Conservation (phyloP, 1,139 yeast species). For the Debaryomyces robertsiae region DNA sequence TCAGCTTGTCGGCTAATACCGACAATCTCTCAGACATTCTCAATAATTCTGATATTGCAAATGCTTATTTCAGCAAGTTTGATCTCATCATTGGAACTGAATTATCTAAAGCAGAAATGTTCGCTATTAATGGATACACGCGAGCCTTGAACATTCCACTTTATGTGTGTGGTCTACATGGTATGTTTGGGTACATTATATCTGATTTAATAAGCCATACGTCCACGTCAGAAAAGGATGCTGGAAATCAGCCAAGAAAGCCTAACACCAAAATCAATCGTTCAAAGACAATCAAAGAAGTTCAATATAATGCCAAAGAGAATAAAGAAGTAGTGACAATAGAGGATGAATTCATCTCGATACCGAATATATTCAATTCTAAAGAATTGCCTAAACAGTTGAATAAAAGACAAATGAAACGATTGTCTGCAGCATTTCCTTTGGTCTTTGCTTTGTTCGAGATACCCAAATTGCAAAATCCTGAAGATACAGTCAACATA, state of each 20-base stretch:
- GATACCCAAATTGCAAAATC: slow-evolving; percentile 28
- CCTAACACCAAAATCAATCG: slow-evolving; percentile 48
- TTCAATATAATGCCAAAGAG: slow-evolving; percentile 32
- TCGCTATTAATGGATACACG: slow-evolving; percentile 52
- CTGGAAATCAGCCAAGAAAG: slow-evolving; percentile 55
- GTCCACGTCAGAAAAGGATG: slow-evolving; percentile 41
- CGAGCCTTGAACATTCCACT: slow-evolving; percentile 63
- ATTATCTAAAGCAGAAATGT: slow-evolving; percentile 43
- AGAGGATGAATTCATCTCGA: slow-evolving; percentile 51
- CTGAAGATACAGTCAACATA: slow-evolving; percentile 33
- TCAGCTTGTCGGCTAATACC: slow-evolving; percentile 50
- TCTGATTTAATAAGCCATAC: slow-evolving; percentile 73
- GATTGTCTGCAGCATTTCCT: slow-evolving; percentile 64
- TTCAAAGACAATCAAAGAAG: slow-evolving; percentile 54
- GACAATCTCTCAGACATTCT: slow-evolving; percentile 29
- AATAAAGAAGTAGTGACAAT: slow-evolving; percentile 57
- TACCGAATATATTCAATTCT: slow-evolving; percentile 35
- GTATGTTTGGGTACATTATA: slow-evolving; percentile 80
- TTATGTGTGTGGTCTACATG: slow-evolving; percentile 71
- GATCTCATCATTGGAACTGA: slow-evolving; percentile 81
- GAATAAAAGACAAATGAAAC: slow-evolving; percentile 57
- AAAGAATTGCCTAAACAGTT: slow-evolving; percentile 46
- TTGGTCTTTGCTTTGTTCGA: slow-evolving; percentile 59
- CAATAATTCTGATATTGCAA: slow-evolving; percentile 18
- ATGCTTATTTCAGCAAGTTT: slow-evolving; percentile 55